Evolutionary conservation across 768 basidiomycete genomes (phyloP).

Genomic region (Suillus brevipes): DNA sequence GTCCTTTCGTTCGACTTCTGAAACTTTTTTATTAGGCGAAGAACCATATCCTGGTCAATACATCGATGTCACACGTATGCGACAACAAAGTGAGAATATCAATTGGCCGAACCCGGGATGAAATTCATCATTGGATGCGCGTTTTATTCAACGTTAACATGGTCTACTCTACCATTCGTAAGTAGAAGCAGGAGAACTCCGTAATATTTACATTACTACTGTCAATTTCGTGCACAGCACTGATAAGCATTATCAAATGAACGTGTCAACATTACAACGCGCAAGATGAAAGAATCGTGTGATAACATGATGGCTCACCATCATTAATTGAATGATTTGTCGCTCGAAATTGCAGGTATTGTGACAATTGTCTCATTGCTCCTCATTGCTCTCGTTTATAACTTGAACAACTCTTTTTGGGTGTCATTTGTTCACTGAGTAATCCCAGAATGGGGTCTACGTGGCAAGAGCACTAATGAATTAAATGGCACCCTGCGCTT

Average conservation of each 20-base stretch:
- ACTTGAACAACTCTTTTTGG: neutral
- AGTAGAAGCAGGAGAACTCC: neutral
- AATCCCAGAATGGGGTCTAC: neutral
- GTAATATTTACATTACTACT: neutral
- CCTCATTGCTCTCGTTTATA: neutral
- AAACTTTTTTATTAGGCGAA: constrained; percentile 47
- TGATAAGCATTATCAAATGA: constrained; percentile 6
- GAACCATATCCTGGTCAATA: constrained; percentile 73
- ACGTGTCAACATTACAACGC: neutral
- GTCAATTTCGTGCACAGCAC: constrained; percentile 8
- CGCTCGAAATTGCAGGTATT: neutral
- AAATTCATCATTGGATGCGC: constrained; percentile 7
- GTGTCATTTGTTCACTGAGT: neutral
- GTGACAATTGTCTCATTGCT: neutral
- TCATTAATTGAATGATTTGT: neutral
- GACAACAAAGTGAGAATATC: constrained; percentile 54
- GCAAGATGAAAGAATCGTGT: neutral
- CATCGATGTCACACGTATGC: constrained; percentile 67
- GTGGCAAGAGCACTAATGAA: neutral
- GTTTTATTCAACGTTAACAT: neutral
- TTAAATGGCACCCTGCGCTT: neutral
- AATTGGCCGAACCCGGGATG: constrained; percentile 75
- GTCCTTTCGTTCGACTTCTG: constrained; percentile 13
- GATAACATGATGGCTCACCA: neutral
- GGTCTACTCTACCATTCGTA: neutral